A percentile compares a stretch with the other conserved stretches of the same genome.
Evolutionary conservation across 768 basidiomycete species (phyloP).

Genomic region (Pulveroboletus sp.): DNA sequence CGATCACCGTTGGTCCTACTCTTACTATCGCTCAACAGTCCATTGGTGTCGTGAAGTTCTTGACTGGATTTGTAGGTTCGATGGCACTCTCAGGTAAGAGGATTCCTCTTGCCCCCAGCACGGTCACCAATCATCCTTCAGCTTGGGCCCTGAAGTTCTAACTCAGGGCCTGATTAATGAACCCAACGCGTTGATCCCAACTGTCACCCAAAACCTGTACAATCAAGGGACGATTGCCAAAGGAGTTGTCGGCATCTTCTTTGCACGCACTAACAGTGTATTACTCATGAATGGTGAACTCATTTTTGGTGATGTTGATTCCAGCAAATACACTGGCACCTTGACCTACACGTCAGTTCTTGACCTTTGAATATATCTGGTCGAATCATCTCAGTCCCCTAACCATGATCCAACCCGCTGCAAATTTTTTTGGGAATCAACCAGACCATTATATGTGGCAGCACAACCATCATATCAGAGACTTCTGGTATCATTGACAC

Average conservation of each 20-base stretch:
- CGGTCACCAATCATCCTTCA: slow-evolving; percentile 18
- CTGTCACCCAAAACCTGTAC: slow-evolving; percentile 33
- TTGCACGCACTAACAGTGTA: slow-evolving; percentile 38
- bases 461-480: slow-evolving; percentile 39
- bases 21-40: slow-evolving; percentile 53
- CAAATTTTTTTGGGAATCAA: slow-evolving; percentile 59
- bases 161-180: slow-evolving; percentile 36
- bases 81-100: slow-evolving; percentile 61
- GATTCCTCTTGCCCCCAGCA: background rate
- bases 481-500: slow-evolving; percentile 61
- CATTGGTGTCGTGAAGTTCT: slow-evolving; percentile 44
- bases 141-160: slow-evolving; percentile 56
- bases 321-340: slow-evolving; percentile 30
- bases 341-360: too few relatives aligned
- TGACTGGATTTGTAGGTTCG: slow-evolving; percentile 23
- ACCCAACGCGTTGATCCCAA: slow-evolving; percentile 27
- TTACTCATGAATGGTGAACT: slow-evolving; percentile 45
- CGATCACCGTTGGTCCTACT: slow-evolving; percentile 47
- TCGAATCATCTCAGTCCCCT: slow-evolving; percentile 33
- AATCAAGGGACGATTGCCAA: slow-evolving; percentile 35
- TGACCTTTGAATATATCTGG: background rate
- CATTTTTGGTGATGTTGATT: slow-evolving; percentile 43
- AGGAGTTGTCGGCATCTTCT: slow-evolving; percentile 46
- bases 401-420: slow-evolving; percentile 43
- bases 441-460: slow-evolving; percentile 50